phyloP scores from a whole-genome alignment of 2,329 filamentous ascomycete genomes.

The Fusarium tjaetaba region DNA sequence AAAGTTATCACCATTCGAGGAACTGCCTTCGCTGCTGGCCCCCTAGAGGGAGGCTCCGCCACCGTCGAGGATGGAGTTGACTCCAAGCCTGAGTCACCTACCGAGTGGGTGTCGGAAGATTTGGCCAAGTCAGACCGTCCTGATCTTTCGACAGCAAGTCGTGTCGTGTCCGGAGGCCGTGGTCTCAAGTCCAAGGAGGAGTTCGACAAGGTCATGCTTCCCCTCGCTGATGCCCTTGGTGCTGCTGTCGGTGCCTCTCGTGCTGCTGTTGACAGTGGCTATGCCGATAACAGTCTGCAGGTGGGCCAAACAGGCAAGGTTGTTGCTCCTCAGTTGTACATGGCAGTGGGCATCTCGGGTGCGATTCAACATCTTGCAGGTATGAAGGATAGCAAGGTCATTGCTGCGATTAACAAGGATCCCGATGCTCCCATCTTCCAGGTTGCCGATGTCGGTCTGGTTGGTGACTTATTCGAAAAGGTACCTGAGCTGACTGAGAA shows the following conservation, averaged over 20 bases:
- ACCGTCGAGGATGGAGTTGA: conserved; percentile 84
- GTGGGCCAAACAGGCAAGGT: conserved; percentile 99
- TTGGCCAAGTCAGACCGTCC: conserved; percentile 93
- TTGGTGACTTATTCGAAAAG: conserved; percentile 95
- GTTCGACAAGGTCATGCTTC: conserved; percentile 91
- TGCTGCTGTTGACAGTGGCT: conserved; percentile 95
- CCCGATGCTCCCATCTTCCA: conserved; percentile 98
- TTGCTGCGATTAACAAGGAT: conserved; percentile 99
- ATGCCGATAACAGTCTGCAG: conserved; percentile 97
- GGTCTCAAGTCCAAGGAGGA: conserved; percentile 98
- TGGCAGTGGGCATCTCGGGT: conserved; percentile 94
- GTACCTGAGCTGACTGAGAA: conserved; percentile 97
- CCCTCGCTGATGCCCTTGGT: conserved; percentile 89
- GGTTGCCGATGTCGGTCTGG: conserved; percentile 93
- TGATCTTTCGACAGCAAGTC: conserved; percentile 87
- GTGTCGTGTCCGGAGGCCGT: conserved; percentile 91
- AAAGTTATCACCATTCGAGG: conserved; percentile 94
- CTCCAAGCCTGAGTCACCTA: conserved; percentile 76
- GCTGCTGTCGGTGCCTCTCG: conserved; percentile 96
- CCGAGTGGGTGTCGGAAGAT: conserved; percentile 94
- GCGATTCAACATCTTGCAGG: conserved; percentile 98
- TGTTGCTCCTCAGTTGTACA: conserved; percentile 93
- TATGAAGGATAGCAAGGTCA: conserved; percentile 99
- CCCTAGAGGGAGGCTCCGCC: conserved; percentile 77
- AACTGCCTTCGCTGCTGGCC: conserved; percentile 85